Evolutionary conservation across 75 land plant species (phyloP).

Genomic region (Pinus albicaulis): DNA sequence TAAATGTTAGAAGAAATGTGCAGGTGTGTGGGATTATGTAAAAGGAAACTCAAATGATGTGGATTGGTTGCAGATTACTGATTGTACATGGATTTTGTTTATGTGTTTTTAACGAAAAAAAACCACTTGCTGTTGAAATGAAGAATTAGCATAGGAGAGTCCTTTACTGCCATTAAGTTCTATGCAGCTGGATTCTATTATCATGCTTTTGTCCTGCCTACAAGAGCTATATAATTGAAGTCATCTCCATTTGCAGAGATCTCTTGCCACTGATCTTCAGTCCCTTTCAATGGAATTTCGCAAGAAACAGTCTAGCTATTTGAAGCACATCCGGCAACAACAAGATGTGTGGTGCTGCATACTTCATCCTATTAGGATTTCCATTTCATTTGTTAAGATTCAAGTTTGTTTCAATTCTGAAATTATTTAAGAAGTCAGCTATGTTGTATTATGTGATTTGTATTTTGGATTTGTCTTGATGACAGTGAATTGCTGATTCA

Average conservation of each 20-base stretch:
- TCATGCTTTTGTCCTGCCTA: neutral
- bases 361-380: neutral
- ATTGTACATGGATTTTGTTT: neutral
- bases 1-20: constrained; percentile 88
- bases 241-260: constrained; percentile 49
- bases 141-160: neutral
- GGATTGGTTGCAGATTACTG: neutral
- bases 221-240: neutral
- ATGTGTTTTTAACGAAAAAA: neutral
- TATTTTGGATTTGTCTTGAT: neutral
- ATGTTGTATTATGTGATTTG: neutral
- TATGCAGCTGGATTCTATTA: neutral
- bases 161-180: neutral
- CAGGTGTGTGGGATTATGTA: constrained; percentile 57
- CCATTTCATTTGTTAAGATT: neutral
- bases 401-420: neutral
- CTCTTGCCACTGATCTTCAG: constrained; percentile 95
- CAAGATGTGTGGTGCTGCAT: constrained; percentile 52
- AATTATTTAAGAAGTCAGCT: neutral
- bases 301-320: constrained; percentile 77
- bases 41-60: neutral
- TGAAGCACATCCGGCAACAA: constrained; percentile 81
- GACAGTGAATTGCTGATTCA: neutral
- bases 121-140: neutral
- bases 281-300: constrained; percentile 92